phyloP scores from a whole-genome alignment of 257 asterid genomes.

The Nicotiana benthamiana region DNA sequence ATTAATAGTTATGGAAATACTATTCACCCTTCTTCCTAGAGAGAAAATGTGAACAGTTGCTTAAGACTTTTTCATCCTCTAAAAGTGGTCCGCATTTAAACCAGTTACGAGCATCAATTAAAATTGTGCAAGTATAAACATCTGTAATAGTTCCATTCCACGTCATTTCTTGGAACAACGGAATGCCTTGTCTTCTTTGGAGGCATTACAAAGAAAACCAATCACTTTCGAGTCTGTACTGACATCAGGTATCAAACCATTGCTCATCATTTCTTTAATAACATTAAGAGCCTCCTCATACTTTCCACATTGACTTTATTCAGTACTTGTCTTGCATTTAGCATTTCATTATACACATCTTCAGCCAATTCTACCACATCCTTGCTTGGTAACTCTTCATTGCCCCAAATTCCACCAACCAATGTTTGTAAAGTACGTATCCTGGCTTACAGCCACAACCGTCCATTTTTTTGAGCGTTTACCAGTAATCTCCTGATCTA shows the following conservation, averaged over 20 bases:
- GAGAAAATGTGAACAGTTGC: no score
- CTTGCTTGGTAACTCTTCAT: constrained; percentile 46
- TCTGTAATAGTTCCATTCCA: constrained; percentile 57
- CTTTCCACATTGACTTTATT: constrained; percentile 79
- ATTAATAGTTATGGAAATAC: no score
- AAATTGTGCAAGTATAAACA: constrained; percentile 75
- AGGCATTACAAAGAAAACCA: constrained; percentile 63
- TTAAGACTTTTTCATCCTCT: no score
- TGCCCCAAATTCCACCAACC: constrained; percentile 79
- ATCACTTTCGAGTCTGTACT: constrained; percentile 81
- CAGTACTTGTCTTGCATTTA: constrained; percentile 44
- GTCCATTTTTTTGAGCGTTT: constrained; percentile 82
- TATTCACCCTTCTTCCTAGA: no score
- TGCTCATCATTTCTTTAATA: constrained; percentile 66
- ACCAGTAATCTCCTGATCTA: constrained; percentile 59
- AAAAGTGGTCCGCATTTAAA: no score
- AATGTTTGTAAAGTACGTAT: constrained; percentile 78
- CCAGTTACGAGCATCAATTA: constrained; percentile 87
- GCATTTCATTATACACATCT: constrained; percentile 71
- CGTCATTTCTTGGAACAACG: constrained; percentile 71
- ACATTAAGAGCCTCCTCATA: constrained; percentile 61
- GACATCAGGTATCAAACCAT: constrained; percentile 76
- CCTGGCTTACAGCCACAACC: constrained; percentile 74
- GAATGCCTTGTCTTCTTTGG: constrained; percentile 78
- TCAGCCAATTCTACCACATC: constrained; percentile 71